Evolutionary conservation across 345 rosid genomes (phyloP), one percentile per base, ranked within the genome.

Genomic region (Raphanus sativus): DNA sequence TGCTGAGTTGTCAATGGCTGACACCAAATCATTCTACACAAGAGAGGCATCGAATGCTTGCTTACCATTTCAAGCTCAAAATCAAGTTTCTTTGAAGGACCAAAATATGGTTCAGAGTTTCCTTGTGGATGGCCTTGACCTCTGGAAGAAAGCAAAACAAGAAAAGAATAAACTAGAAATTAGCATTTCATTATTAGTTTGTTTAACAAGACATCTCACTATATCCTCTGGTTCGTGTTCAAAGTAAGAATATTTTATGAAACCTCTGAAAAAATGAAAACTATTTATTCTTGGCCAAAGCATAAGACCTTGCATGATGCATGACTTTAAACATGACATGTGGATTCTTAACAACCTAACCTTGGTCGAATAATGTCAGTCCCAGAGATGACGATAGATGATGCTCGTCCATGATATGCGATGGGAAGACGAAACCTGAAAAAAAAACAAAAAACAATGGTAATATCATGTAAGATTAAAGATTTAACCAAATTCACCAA

Each of bases 41-140:
- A 54, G 0, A 11, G 56, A 68, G 42, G 54, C 55, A 58, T 56
- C 10, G 7, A 75, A 83, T 73, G n/a, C n/a, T n/a, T n/a, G 73
- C 83, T 79, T 71, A 95, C 98, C 99, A 95, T 95, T 86, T 95
- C 99, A 36, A 95, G 91, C 87, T 95, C 99, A 76, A 95, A 95
- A 82, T 95, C 99, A 55, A 94, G 84, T 87, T 94, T 94, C 85
- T 65, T 64, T 12, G 98, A 86, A 75, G 97, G 97, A 69, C 98
- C 98, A 85, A 92, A 94, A 75, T 82, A 84, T 56, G 97, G 97
- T 17, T 83, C 82, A 81, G 94, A 86, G 77, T 83, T 73, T 66
- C 88, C 94, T 67, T 86, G 81, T 17, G 98, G 98, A 80, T 82
- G 74, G 30, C 86, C 95, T 78, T 94, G 98, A 68, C 98, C 98